Conservation (phyloP, 2,329 filamentous ascomycete species). For the Penicillium sp. region DNA sequence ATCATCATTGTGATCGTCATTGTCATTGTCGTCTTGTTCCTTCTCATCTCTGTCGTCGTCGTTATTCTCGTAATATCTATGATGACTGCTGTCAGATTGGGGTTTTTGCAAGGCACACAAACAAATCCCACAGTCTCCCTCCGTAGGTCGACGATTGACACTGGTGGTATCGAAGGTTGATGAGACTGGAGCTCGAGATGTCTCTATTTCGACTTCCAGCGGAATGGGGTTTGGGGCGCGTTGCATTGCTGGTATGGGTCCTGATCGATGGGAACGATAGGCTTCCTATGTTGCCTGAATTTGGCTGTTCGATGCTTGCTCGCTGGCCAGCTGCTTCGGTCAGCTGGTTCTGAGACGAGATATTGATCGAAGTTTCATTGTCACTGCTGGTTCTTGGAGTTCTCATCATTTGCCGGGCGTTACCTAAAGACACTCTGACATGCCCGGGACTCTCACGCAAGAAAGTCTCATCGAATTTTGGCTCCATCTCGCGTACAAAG, state of each 20-base stretch:
- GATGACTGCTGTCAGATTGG: background rate
- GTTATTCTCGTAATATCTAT: background rate
- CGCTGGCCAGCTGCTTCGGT: too few species aligned
- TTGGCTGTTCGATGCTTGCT: background rate
- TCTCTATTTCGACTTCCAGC: background rate
- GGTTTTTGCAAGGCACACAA: constrained; percentile 5
- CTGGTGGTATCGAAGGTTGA: background rate
- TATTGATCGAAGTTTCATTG: background rate
- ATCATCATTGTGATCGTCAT: background rate
- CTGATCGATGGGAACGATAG: background rate
- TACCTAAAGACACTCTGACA: too few species aligned
- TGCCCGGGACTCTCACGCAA: too few species aligned
- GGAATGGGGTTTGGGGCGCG: background rate
- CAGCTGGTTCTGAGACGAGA: too few species aligned
- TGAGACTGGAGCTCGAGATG: background rate
- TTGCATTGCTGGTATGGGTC: background rate
- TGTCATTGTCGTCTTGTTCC: background rate
- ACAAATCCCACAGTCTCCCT: constrained; percentile 20
- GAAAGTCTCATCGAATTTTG: background rate
- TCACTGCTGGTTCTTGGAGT: too few species aligned
- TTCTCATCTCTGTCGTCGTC: background rate
- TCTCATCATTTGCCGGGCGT: background rate
- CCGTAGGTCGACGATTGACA: constrained; percentile 4
- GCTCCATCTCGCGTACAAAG: background rate
- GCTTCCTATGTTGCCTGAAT: background rate